phyloP scores from a whole-genome alignment of 108 stramenopile genomes.

The Poteriospumella lacustris region DNA sequence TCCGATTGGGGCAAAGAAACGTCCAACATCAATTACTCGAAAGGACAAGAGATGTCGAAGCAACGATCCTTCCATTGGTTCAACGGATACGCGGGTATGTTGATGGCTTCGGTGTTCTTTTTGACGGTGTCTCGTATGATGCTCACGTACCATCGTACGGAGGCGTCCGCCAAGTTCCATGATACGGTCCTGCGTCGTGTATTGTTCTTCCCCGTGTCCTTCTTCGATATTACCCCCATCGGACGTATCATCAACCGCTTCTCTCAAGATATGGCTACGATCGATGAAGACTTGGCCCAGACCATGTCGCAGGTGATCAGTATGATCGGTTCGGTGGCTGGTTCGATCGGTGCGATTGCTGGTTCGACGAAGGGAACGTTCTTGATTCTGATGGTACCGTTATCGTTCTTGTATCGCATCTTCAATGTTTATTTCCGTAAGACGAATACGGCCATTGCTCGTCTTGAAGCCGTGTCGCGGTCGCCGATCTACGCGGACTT shows the following conservation, averaged over 20 bases:
- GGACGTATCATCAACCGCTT: conserved; percentile 23
- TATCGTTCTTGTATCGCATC: not conserved
- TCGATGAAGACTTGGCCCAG: conserved; percentile 20
- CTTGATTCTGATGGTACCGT: not conserved
- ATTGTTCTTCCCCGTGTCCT: conserved; percentile 48
- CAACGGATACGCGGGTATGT: not conserved
- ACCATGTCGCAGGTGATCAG: not conserved
- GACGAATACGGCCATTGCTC: conserved; percentile 62
- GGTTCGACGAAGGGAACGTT: conserved; percentile 12
- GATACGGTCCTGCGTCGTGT: not conserved
- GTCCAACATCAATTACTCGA: not conserved
- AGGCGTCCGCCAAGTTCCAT: not conserved
- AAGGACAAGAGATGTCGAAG: not conserved
- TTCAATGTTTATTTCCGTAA: not conserved
- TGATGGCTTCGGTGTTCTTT: not conserved
- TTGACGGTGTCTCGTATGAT: not conserved
- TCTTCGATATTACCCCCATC: conserved; percentile 90
- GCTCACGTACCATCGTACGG: not conserved
- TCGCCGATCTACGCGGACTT: conserved; percentile 87
- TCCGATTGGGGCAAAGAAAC: conserved; percentile 16
- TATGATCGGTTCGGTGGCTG: not conserved
- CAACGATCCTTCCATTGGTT: not conserved
- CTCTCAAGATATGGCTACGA: not conserved
- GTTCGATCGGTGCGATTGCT: conserved; percentile 20
- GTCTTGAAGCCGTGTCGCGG: conserved; percentile 74